Evolutionary conservation across 805 yeast genomes (phyloP).

Genomic region (Nakazawaea wickerhamii): DNA sequence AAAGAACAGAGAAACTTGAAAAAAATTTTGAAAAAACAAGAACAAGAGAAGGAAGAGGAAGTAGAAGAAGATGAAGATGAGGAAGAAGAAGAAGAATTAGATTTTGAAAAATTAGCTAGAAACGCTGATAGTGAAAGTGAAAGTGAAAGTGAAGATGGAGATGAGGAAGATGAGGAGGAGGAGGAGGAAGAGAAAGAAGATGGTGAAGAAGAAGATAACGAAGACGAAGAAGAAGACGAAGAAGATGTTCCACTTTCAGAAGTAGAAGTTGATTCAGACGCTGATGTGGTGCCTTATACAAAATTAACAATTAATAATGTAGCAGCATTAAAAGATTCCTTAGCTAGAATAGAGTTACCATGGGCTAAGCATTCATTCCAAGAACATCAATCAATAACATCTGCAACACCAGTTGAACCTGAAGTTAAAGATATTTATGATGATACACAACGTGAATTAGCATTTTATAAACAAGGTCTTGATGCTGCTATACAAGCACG

Average conservation of each 20-base stretch:
- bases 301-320: slow-evolving; percentile 83
- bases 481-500: slow-evolving; percentile 77
- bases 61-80: slow-evolving; percentile 31
- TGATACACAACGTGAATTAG: slow-evolving; percentile 92
- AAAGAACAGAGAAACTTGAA: slow-evolving; percentile 59
- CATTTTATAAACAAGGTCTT: slow-evolving; percentile 91
- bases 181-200: slow-evolving; percentile 44
- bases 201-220: slow-evolving; percentile 46
- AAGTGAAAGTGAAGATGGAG: slow-evolving; percentile 20
- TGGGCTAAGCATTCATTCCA: slow-evolving; percentile 64
- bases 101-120: slow-evolving; percentile 22
- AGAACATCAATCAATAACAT: slow-evolving; percentile 75
- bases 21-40: slow-evolving; percentile 36
- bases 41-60: slow-evolving; percentile 32
- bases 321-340: slow-evolving; percentile 71
- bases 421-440: slow-evolving; percentile 85
- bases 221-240: slow-evolving; percentile 60
- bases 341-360: slow-evolving; percentile 62
- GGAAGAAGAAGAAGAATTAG: slow-evolving; percentile 21
- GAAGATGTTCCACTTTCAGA: slow-evolving; percentile 87
- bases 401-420: slow-evolving; percentile 54
- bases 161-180: slow-evolving; percentile 28
- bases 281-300: slow-evolving; percentile 89
- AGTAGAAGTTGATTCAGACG: slow-evolving; percentile 89
- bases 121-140: slow-evolving; percentile 31